Evolutionary conservation across 2,329 filamentous ascomycete species (phyloP), one percentile per base, ranked within the genome.

Genomic region (Blumeriella jaapii): DNA sequence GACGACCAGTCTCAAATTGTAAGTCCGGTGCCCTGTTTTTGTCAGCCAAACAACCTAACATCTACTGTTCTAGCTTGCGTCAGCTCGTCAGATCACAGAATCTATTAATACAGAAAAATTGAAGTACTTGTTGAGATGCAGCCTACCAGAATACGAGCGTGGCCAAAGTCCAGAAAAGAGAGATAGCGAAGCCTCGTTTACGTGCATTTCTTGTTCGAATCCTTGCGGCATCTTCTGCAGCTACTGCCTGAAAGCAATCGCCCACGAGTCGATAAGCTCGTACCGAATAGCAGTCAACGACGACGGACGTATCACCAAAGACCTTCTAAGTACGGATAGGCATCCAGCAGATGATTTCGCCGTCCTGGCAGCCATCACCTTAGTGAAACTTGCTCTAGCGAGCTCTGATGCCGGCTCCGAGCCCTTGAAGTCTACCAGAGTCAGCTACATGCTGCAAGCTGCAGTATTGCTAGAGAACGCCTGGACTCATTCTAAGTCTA

Each of bases 301-400:
- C 12, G 45, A 49, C 19, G 46, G 42, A 17, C 30, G 34, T 18
- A 44, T 51, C 13, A 46, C 48, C 4, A 49, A 48, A 28, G 42
- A 42, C 10, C 41, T 57, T 9, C 42, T 55, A 3, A 39, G 43
- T 16, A 58, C 55, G 7, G 55, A 58, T 36, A 41, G 46, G 32
- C 55, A 58, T 36, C 55, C 55, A 26, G 53, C 52, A 16, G 55
- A 58, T 40, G 55, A 58, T 35, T 41, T 55, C 19, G 42, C 41
- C 24, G 36, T 56, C 10, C 30, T 58, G 25, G 46, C 53, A 22
- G 49, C 51, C 9, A 55, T 52, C 40, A 53, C 49, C 33, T 40
- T 57, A 13, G 39, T 55, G 18, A 57, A 56, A 30, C 41, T 55
- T 14, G 41, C 47, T 3, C 32, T 46, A n/a, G 31, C 40, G 2